Evolutionary conservation across 2,329 filamentous ascomycete species (phyloP), one percentile per base, ranked within the genome.

Genomic region (Paraphoma chrysanthemicola): DNA sequence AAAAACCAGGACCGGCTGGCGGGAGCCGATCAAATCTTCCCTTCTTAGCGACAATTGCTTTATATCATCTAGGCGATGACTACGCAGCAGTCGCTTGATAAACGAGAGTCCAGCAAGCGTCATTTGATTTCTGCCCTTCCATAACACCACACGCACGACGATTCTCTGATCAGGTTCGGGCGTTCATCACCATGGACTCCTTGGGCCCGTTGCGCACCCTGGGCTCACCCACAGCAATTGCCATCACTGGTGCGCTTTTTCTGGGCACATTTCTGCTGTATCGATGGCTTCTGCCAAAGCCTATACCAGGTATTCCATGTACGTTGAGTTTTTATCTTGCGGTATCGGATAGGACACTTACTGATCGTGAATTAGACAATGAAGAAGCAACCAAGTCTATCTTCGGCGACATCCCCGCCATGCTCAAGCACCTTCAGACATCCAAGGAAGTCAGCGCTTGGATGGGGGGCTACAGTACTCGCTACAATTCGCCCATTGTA

Each of bases 401-500:
- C 0, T 66, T 82, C 12, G 82, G 82, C 4, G 81, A 84, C 54
- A 58, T 80, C 1, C 78, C 79, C 8, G 48, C 42, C 12, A 55
- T 63, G 55, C 30, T 59, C 1, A 74, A 77, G 44, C 71, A 80
- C 52, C 64, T 80, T 50, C 62, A 63, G n/a, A 48, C 44, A 6
- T 45, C 43, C 29, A 51, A 57, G 11, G 45, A 48, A 7, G 2
- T 59, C 3, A 33, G 23, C 4, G 48, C 53, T 14, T 63, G 60
- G 60, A 16, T 63, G 1, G 16, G 39, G 31, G n/a, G 14, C 8
- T 50, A 56, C 46, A 50, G 53, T 48, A 47, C 18, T 5, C 36
- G 28, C 10, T 53, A 53, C 17, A 41, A 61, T 11, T 59, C 60
- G 11, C 60, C 60, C 7, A 63, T 63, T 30, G 66, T 79, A 6